Percentiles rank a stretch among this genome's conserved stretches.
These are phyloP conservation scores for Neopestalotiopsis rosae DNA, from an alignment of 2,329 filamentous ascomycete species.

Conservation along the genomic window DNA sequence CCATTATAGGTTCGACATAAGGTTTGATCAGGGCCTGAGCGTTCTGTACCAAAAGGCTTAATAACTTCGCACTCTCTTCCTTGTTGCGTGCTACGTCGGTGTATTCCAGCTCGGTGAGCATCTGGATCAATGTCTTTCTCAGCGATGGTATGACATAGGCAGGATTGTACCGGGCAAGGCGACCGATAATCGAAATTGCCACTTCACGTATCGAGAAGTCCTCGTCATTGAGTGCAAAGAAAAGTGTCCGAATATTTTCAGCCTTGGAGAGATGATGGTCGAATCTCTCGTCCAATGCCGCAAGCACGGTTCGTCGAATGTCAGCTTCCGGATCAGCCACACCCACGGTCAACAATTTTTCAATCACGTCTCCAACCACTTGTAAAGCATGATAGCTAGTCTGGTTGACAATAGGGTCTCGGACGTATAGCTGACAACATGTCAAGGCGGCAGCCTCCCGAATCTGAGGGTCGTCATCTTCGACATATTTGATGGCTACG, in stretches of 20 bases:
- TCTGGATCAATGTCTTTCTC: constrained; percentile 92
- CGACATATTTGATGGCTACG: constrained; percentile 96
- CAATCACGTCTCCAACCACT: constrained; percentile 96
- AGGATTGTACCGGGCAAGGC: constrained; percentile 87
- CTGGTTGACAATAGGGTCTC: constrained; percentile 97
- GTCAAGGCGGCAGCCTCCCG: constrained; percentile 94
- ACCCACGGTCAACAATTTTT: constrained; percentile 92
- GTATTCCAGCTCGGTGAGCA: constrained; percentile 95
- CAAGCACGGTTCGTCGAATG: constrained; percentile 87
- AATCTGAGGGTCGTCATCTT: constrained; percentile 92
- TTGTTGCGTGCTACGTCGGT: constrained; percentile 94
- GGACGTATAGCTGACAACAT: constrained; percentile 95
- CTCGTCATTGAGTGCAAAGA: constrained; percentile 95
- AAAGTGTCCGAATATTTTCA: constrained; percentile 94
- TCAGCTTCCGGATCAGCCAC: constrained; percentile 90
- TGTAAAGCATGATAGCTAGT: constrained; percentile 96
- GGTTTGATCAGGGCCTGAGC: constrained; percentile 93
- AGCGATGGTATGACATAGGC: constrained; percentile 97
- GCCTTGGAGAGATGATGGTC: constrained; percentile 96
- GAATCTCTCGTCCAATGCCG: constrained; percentile 90
- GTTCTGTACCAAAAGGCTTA: constrained; percentile 91
- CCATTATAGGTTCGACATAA: constrained; percentile 96
- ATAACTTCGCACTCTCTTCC: constrained; percentile 91
- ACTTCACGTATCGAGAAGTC: constrained; percentile 91
- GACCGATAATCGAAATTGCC: constrained; percentile 94